phyloP scores from a whole-genome alignment of 257 asterid species.

The Rauvolfia tetraphylla region DNA sequence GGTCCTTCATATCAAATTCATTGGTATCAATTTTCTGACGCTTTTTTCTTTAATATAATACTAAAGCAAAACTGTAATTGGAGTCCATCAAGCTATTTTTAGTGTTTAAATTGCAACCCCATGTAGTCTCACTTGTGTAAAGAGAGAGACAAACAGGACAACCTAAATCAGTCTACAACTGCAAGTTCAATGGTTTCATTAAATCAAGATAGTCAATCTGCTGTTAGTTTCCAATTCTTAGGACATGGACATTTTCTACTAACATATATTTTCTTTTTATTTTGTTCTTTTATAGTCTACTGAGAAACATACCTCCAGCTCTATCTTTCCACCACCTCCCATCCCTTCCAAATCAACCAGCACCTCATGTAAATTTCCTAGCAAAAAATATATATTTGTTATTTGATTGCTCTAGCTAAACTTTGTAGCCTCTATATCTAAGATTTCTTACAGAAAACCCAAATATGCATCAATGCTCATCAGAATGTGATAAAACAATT shows the following conservation, averaged over 20 bases:
- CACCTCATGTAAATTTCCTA: conserved; percentile 76
- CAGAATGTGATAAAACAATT: not conserved
- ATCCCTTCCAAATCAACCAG: conserved; percentile 92
- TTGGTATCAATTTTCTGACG: not conserved
- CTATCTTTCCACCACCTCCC: conserved; percentile 99
- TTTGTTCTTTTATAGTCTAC: conserved; percentile 3
- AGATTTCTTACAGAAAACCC: not conserved
- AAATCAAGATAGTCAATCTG: not conserved
- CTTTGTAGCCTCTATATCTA: not conserved
- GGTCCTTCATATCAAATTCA: not conserved
- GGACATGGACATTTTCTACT: not conserved
- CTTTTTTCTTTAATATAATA: too few species aligned
- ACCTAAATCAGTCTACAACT: not conserved
- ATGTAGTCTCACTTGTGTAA: not conserved
- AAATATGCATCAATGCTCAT: not conserved
- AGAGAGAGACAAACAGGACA: not conserved
- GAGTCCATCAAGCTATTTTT: not conserved
- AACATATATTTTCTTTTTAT: not conserved
- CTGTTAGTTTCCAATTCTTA: not conserved
- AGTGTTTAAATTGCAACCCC: not conserved
- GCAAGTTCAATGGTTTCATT: not conserved
- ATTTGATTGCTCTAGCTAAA: not conserved
- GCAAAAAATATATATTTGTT: conserved; percentile 26
- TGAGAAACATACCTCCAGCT: conserved; percentile 67
- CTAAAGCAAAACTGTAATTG: not conserved